Conservation (phyloP, 2,329 filamentous ascomycete species). For the Cryphonectria japonica region DNA sequence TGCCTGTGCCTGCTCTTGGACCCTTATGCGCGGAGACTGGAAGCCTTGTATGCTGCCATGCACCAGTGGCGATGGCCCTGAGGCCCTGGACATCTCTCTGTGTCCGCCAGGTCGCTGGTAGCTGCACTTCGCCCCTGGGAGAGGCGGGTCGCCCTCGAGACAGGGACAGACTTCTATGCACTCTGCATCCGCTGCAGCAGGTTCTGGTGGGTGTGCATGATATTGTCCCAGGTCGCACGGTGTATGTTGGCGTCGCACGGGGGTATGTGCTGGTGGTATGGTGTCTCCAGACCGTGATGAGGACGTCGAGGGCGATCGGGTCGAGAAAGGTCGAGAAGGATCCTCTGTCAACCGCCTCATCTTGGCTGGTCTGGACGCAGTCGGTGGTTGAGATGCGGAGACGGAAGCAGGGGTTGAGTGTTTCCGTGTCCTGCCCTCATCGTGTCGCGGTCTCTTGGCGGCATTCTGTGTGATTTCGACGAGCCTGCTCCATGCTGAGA, state of each 20-base stretch:
- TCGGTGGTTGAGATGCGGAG: background rate
- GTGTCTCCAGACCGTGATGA: background rate
- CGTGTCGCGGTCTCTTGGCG: conserved; percentile 16
- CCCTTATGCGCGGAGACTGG: background rate
- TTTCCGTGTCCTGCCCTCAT: conserved; percentile 17
- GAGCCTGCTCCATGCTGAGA: conserved; percentile 27
- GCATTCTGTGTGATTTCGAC: conserved; percentile 24
- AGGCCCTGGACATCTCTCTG: background rate
- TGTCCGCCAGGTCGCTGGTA: background rate
- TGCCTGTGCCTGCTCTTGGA: background rate
- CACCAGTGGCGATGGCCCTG: background rate
- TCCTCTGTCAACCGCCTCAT: conserved; percentile 7
- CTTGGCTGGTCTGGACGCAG: conserved; percentile 8
- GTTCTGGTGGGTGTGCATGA: background rate
- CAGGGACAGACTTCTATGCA: conserved; percentile 2
- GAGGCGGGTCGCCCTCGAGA: background rate
- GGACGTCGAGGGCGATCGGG: background rate
- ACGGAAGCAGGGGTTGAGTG: background rate
- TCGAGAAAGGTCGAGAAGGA: background rate
- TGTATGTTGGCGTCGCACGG: background rate
- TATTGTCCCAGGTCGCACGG: background rate
- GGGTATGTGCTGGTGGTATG: background rate
- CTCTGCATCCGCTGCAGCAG: background rate
- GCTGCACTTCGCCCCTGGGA: background rate
- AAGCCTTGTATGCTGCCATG: background rate